Conservation (phyloP, 192 early-diverging fungal genomes). For the Podila verticillata region DNA sequence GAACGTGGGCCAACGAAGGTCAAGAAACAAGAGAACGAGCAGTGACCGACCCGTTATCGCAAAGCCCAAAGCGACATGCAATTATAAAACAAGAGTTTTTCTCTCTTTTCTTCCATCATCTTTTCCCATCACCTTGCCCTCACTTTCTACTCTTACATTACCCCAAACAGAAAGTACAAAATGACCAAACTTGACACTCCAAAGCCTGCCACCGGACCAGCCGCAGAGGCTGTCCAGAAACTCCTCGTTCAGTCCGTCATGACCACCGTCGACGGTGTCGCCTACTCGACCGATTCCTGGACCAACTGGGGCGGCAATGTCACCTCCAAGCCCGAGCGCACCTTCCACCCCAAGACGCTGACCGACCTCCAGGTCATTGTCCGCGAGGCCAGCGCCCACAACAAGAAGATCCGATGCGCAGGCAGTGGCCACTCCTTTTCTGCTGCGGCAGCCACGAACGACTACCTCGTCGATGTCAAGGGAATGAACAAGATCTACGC, state of each 20-base stretch:
- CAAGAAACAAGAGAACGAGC: no score
- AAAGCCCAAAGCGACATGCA: no score
- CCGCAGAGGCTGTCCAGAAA: neutral
- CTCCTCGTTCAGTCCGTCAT: conserved; percentile 4
- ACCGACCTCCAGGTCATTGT: conserved; percentile 44
- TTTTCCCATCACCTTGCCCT: no score
- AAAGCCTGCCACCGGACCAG: neutral
- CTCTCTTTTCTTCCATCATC: no score
- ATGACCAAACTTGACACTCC: neutral
- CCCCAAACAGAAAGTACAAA: neutral
- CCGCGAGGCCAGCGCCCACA: conserved; percentile 17
- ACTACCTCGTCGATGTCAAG: conserved; percentile 32
- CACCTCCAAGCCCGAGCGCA: conserved; percentile 19
- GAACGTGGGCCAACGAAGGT: no score
- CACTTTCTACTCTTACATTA: neutral
- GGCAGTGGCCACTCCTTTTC: conserved; percentile 46
- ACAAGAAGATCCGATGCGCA: conserved; percentile 46
- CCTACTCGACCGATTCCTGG: conserved; percentile 13
- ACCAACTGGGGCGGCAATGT: conserved; percentile 43
- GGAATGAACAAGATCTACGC: conserved; percentile 41
- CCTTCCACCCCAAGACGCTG: conserved; percentile 42
- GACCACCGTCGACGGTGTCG: conserved; percentile 20
- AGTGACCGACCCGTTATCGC: no score
- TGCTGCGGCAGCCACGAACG: conserved; percentile 15
- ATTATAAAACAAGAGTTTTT: no score